Conservation (phyloP, 2,329 filamentous ascomycete species). For the Lomentospora prolificans region DNA sequence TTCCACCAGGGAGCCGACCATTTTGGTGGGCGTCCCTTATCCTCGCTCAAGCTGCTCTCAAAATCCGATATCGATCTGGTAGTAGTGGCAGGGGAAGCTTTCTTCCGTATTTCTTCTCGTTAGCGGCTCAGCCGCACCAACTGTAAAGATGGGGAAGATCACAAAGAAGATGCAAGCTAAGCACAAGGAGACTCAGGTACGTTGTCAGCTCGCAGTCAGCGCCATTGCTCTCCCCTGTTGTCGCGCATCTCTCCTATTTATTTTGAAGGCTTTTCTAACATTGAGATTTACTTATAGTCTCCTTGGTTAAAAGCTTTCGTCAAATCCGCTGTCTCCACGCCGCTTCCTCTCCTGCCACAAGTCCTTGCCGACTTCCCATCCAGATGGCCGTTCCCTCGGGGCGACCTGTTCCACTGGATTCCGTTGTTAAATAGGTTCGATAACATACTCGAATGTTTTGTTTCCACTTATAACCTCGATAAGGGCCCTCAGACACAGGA, state of each 20-base stretch:
- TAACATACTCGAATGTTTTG: constrained; percentile 72
- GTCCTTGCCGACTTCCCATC: constrained; percentile 73
- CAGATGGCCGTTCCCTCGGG: constrained; percentile 89
- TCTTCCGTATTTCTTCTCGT: constrained; percentile 19
- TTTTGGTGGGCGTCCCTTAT: not conserved
- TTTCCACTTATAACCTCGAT: constrained; percentile 67
- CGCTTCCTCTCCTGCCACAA: constrained; percentile 67
- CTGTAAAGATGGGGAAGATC: constrained; percentile 57
- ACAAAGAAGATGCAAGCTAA: constrained; percentile 57
- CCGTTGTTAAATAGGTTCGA: constrained; percentile 89
- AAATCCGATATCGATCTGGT: constrained; percentile 25
- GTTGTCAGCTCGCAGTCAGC: no score
- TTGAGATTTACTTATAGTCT: constrained; percentile 47
- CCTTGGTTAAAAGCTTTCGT: constrained; percentile 80
- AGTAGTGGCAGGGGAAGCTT: constrained; percentile 50
- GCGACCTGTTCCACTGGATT: constrained; percentile 98
- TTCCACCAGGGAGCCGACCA: not conserved
- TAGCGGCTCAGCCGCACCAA: constrained; percentile 49
- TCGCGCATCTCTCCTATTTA: not conserved
- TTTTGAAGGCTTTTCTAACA: constrained; percentile 15
- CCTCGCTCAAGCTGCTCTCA: constrained; percentile 26
- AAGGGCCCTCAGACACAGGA: constrained; percentile 71
- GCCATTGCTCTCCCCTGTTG: no score
- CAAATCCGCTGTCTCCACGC: constrained; percentile 53
- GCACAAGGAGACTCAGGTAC: constrained; percentile 57